A percentile compares a stretch with the other conserved stretches of the same genome.
These are phyloP conservation scores for Podospora sp. DNA, from an alignment of 495 filamentous ascomycete species.

Conservation along the genomic window DNA sequence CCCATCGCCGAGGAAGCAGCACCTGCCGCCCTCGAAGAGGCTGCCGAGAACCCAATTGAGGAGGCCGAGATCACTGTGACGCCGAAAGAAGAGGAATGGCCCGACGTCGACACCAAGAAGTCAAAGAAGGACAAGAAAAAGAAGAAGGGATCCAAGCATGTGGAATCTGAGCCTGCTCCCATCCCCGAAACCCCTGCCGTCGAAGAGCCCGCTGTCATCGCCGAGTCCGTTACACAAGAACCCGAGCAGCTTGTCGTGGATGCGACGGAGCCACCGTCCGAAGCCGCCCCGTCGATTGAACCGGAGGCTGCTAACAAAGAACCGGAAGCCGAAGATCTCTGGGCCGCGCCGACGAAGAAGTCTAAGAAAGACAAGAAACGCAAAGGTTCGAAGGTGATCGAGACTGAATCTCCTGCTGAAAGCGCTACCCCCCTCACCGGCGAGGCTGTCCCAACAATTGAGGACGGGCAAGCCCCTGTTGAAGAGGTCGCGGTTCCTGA, in stretches of 20 bases:
- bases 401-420: slow-evolving; percentile 9
- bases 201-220: background rate
- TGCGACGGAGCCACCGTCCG: background rate
- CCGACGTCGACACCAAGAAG: slow-evolving; percentile 19
- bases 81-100: background rate
- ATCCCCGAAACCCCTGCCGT: background rate
- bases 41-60: background rate
- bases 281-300: background rate
- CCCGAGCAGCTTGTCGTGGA: background rate
- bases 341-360: slow-evolving; percentile 19
- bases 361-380: slow-evolving; percentile 29
- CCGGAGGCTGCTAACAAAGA: background rate
- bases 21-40: background rate
- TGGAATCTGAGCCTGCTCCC: slow-evolving; percentile 18
- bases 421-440: background rate
- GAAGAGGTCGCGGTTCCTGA: slow-evolving; percentile 6
- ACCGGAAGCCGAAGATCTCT: background rate
- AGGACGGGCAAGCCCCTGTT: background rate
- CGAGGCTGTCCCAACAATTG: slow-evolving; percentile 10
- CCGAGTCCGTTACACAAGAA: background rate
- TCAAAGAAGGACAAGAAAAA: slow-evolving; percentile 32
- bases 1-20: background rate
- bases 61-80: background rate
- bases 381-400: slow-evolving; percentile 17
- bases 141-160: slow-evolving; percentile 20